Conservation (phyloP, 2,329 filamentous ascomycete species). For the Hypoxylon sp. region DNA sequence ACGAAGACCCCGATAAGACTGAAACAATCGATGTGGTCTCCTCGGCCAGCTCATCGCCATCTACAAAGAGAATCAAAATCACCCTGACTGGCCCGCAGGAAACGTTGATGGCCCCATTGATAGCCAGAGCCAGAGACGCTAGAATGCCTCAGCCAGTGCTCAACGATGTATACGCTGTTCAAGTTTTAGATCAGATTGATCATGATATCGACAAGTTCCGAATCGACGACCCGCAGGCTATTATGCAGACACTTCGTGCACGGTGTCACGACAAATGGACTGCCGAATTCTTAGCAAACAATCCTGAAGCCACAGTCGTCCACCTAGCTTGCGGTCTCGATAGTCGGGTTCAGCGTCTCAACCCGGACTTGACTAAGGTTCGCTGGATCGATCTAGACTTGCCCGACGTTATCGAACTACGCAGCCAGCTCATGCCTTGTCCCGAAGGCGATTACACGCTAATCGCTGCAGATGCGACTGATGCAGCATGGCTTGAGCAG, state of each 20-base stretch:
- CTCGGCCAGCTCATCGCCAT: neutral
- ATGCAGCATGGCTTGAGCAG: constrained; percentile 51
- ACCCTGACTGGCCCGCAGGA: constrained; percentile 45
- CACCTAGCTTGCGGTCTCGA: constrained; percentile 55
- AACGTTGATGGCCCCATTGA: constrained; percentile 48
- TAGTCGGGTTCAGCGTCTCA: constrained; percentile 50
- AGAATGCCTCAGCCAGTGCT: constrained; percentile 41
- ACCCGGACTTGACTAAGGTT: constrained; percentile 41
- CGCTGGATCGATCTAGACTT: constrained; percentile 57
- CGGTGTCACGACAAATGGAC: constrained; percentile 49
- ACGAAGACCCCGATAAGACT: neutral
- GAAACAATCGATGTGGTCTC: neutral
- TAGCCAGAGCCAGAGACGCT: constrained; percentile 48
- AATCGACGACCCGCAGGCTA: constrained; percentile 35
- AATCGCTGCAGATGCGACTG: constrained; percentile 49
- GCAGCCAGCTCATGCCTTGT: constrained; percentile 47
- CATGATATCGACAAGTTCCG: constrained; percentile 46
- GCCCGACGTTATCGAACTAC: constrained; percentile 55
- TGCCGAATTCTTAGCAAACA: constrained; percentile 46
- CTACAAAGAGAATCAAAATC: constrained; percentile 37
- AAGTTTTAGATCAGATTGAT: constrained; percentile 45
- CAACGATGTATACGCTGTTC: constrained; percentile 43
- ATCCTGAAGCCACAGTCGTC: constrained; percentile 50
- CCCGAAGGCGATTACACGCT: constrained; percentile 51
- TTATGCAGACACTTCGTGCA: constrained; percentile 38